These are phyloP conservation scores for Boletus sp. DNA, from an alignment of 768 basidiomycete genomes.

Conservation along the genomic window DNA sequence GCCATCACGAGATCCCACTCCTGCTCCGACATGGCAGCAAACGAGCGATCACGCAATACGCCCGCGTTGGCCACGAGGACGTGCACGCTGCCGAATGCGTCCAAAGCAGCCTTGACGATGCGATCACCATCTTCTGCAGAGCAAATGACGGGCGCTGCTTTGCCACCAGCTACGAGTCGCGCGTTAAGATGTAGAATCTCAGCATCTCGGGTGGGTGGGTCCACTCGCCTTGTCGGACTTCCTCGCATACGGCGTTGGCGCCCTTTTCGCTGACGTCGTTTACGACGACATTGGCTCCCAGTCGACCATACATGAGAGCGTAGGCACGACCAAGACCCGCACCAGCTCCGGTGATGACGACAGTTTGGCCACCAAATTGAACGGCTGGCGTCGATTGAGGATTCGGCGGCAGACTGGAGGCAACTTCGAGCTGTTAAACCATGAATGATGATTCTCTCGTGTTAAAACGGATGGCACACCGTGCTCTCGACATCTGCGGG, in stretches of 20 bases:
- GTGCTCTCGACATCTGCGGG: slow-evolving; percentile 60
- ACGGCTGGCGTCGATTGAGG: slow-evolving; percentile 66
- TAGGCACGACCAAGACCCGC: slow-evolving; percentile 92
- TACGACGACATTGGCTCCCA: slow-evolving; percentile 96
- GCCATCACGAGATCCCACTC: slow-evolving; percentile 94
- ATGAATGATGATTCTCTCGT: neutral
- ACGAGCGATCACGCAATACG: slow-evolving; percentile 90
- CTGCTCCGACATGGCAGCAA: slow-evolving; percentile 81
- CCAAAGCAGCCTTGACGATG: slow-evolving; percentile 83
- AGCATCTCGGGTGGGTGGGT: neutral
- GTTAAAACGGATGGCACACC: slow-evolving; percentile 33
- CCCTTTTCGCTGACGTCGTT: slow-evolving; percentile 92
- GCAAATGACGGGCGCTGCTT: slow-evolving; percentile 77
- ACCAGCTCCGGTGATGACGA: slow-evolving; percentile 92
- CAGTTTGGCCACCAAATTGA: slow-evolving; percentile 85
- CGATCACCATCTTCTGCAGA: slow-evolving; percentile 91
- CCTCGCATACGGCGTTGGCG: slow-evolving; percentile 81
- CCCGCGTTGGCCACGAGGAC: slow-evolving; percentile 92
- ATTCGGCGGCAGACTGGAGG: slow-evolving; percentile 66
- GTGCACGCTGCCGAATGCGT: slow-evolving; percentile 87
- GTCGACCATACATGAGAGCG: slow-evolving; percentile 84
- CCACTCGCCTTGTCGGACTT: slow-evolving; percentile 70
- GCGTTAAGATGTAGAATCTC: neutral
- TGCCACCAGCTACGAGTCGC: slow-evolving; percentile 68
- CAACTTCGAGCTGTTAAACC: slow-evolving; percentile 54